Percentiles rank a stretch among this genome's conserved stretches.
These are phyloP conservation scores for Picea abies DNA, from an alignment of 83 land plant genomes.

Conservation along the genomic window DNA sequence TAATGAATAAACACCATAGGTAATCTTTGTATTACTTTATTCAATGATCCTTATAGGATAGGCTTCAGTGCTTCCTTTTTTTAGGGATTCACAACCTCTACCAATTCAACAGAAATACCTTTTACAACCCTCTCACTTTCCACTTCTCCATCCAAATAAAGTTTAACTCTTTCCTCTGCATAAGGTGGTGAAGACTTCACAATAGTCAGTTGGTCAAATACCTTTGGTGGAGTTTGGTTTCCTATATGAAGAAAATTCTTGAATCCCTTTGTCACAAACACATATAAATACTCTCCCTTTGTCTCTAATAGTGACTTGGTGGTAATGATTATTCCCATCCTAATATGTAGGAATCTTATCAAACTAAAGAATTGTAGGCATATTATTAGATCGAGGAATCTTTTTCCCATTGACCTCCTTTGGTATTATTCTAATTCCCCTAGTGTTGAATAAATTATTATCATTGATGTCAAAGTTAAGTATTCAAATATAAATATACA, in stretches of 20 bases:
- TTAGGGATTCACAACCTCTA: constrained; percentile 69
- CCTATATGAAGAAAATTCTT: constrained; percentile 88
- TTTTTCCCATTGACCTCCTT: constrained; percentile 76
- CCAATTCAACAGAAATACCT: constrained; percentile 92
- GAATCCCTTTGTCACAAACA: constrained; percentile 93
- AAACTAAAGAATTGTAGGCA: constrained; percentile 33
- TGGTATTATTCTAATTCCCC: constrained; percentile 91
- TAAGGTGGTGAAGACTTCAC: constrained; percentile 83
- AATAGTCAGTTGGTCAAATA: constrained; percentile 81
- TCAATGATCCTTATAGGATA: constrained; percentile 51
- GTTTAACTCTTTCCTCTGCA: constrained; percentile 87
- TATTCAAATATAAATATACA: too few species aligned
- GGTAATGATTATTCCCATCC: constrained; percentile 99
- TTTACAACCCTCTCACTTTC: constrained; percentile 30
- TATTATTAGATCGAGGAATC: constrained; percentile 14
- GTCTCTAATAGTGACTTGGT: constrained; percentile 96
- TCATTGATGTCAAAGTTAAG: too few species aligned
- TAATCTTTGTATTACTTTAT: constrained; percentile 31
- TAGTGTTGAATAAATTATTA: too few species aligned
- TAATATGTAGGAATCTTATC: constrained; percentile 83
- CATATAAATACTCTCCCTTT: constrained; percentile 89
- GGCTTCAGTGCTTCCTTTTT: constrained; percentile 64
- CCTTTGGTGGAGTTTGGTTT: constrained; percentile 93
- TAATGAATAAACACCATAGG: too few species aligned
- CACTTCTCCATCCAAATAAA: constrained; percentile 34